Evolutionary conservation across 176 grass and related monocot genomes (phyloP), one percentile per base, ranked within the genome.

Genomic region (Aechmea fasciata): DNA sequence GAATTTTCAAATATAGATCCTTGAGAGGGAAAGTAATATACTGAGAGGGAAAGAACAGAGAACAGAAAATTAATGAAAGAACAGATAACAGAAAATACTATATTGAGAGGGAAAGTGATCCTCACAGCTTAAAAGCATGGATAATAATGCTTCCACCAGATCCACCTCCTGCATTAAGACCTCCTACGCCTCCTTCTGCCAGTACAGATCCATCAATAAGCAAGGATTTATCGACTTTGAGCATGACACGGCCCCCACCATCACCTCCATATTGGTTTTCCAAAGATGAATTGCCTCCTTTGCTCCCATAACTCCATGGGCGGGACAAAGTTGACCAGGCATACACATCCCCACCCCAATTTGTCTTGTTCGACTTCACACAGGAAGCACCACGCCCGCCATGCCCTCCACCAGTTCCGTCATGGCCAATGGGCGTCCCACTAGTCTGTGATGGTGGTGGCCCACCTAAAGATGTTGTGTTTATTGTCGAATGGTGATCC

Each of bases 131-230:
- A 65, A 90, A 87, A 80, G 89, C 84, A 59, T 83, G 77, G 78
- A 99, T 75, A n/a, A 85, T 74, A 80, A 99, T 92, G 80, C 94
- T 99, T 50, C 94, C 94, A 41, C 94, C 94, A 49, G 94, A 99
- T 9, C 89, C 94, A 0, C 94, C 94, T 1, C 94, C 94, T 17
- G 84, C 86, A 66, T 75, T 64, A 28, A 79, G 80, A 48, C 94
- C 79, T 24, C 89, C 94, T 6, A 85, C 79, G 47, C 94, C 94
- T 48, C 94, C 94, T 85, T 99, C 89, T 9, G 89, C 89, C 17
- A 84, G 81, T 64, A 93, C 69, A 63, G 65, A 77, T 25, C 89
- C 94, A 83, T 90, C 82, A 18, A 92, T 63, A 24, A 52, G 83
- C 47, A 99, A 70, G 59, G 81, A 25, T 0, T 79, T 57, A 41